Base-by-base conservation (phyloP, 352 stramenopile genomes). In the Globisporangium abappressorium region DNA sequence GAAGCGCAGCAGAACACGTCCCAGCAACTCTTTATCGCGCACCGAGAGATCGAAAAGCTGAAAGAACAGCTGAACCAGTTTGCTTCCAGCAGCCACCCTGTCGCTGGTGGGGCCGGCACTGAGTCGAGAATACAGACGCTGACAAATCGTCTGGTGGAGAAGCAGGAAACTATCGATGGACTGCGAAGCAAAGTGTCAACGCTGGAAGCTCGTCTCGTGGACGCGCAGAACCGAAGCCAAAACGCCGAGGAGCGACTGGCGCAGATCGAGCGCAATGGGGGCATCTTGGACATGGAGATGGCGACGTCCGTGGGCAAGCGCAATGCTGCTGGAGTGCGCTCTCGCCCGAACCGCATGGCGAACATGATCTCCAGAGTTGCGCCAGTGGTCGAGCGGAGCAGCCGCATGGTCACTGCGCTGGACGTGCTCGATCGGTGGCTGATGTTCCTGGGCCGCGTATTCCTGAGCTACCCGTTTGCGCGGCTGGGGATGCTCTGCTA, bases 131-230 rank as follows among this genome's bases (percentile, higher is more conserved):
- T 94, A 66, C 85, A 93, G 61, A 84, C 80, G 43, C 78, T 95
- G 33, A 95, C 87, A 22, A 92, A 92, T 62, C 74, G 84, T 2
- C 57, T 95, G 22, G 83, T 95, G 12, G 84, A 93, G 64, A 95
- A 95, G 70, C 87, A 95, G 54, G 87, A 94, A 59, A 85, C 72
- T 0, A 78, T 95, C 36, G 87, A 95, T 49, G 77, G 75, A 0
- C 55, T 93, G 41, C 85, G 84, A 1, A 92, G 74, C 66, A 83
- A 81, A 43, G 73, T 84, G 55, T 87, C 84, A 56, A 92, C 84
- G 24, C 80, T 95, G 47, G 81, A 93, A 47, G 74, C 91, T 15
- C 87, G 87, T 49, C 72, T 94, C 24, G 70, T 79, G 38, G 83
- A 92, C 60, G 70, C 81, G 5, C 81, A 87, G 41, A 74, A 69